Percentiles rank a stretch among this genome's conserved stretches.
phyloP scores from a whole-genome alignment of 257 asterid genomes.

The Solanum pinnatisectum region DNA sequence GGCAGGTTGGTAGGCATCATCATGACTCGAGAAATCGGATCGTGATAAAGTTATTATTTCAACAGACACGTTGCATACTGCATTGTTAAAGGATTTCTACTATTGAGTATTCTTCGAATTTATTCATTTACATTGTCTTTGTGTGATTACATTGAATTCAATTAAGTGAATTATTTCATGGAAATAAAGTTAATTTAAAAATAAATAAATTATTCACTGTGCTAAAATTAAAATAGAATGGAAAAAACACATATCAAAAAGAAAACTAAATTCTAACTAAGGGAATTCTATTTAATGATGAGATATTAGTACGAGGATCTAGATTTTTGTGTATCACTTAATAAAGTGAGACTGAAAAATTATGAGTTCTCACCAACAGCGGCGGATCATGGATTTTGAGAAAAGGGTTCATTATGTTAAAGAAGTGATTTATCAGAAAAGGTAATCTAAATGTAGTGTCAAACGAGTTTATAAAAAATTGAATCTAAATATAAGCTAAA shows the following conservation, averaged over 20 bases:
- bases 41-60: too few species aligned
- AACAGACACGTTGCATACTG: neutral
- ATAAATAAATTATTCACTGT: neutral
- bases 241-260: neutral
- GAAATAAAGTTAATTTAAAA: neutral
- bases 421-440: neutral
- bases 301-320: too few species aligned
- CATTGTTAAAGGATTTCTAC: neutral
- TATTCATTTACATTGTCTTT: neutral
- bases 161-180: neutral
- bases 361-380: neutral
- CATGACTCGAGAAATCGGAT: too few species aligned
- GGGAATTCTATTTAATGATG: too few species aligned
- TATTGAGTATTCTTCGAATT: neutral
- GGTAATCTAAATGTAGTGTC: too few species aligned
- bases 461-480: too few species aligned
- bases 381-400: neutral
- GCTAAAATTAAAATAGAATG: neutral
- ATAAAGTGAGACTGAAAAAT: too few species aligned
- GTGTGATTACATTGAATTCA: neutral
- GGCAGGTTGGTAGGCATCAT: too few species aligned
- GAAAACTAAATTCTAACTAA: too few species aligned
- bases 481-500: neutral
- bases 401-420: neutral
- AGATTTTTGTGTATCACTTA: neutral